Evolutionary conservation across 225 moss, liverwort and hornwort genomes (phyloP).

Genomic region (Polytrichum commune): DNA sequence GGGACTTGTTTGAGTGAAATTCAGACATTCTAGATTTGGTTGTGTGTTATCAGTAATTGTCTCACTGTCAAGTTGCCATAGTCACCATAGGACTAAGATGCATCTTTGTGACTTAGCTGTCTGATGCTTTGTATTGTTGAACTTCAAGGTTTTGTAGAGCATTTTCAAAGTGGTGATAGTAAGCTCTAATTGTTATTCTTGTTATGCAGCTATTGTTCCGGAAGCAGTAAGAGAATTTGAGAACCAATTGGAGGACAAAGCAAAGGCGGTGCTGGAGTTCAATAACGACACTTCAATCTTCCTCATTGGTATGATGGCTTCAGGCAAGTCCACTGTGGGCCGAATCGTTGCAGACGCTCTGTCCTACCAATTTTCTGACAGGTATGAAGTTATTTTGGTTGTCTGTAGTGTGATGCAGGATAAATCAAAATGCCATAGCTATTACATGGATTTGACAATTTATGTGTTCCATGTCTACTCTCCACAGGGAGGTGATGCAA

Average conservation of each 20-base stretch:
- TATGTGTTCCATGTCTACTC: too few relatives aligned
- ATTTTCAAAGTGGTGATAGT: background rate
- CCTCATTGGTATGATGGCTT: constrained; percentile 97
- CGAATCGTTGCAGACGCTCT: constrained; percentile 66
- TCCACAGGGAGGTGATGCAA: too few relatives aligned
- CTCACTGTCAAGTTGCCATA: background rate
- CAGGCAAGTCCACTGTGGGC: constrained; percentile 86
- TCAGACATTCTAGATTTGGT: background rate
- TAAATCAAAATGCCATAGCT: too few relatives aligned
- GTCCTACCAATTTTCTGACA: constrained; percentile 72
- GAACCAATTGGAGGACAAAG: constrained; percentile 35
- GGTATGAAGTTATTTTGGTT: constrained; percentile 33
- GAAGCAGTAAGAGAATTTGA: constrained; percentile 28
- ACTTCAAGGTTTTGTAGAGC: background rate
- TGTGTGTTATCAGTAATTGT: background rate
- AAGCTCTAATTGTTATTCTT: constrained; percentile 10
- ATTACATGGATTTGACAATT: too few relatives aligned
- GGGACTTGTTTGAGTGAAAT: too few relatives aligned
- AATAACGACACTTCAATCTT: constrained; percentile 57
- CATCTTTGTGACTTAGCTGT: background rate
- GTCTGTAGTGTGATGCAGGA: too few relatives aligned
- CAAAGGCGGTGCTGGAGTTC: constrained; percentile 34
- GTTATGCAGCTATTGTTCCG: constrained; percentile 19
- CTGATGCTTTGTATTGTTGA: background rate
- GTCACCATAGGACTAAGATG: background rate